Evolutionary conservation across 2,329 filamentous ascomycete species (phyloP), one percentile per base, ranked within the genome.

Genomic region (Monosporascus sp.): DNA sequence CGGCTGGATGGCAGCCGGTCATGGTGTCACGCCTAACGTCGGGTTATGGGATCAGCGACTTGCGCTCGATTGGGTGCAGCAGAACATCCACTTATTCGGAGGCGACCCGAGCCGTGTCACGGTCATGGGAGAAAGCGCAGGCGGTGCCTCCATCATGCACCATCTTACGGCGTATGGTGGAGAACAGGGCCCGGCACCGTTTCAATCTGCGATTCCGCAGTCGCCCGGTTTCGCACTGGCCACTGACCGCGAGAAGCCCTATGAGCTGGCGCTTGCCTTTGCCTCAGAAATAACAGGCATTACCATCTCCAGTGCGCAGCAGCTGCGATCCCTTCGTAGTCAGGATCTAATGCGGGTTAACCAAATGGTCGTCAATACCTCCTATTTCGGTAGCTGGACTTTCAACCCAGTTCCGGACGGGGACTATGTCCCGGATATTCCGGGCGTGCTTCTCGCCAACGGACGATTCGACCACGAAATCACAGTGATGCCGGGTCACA

Each of bases 61-160:
- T 17, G 75, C 72, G 0, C 60, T 81, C 3, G 62, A 73, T 57
- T 80, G 78, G 76, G 74, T 80, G 5, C 70, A 76, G 51, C 65
- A 66, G 17, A 63, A 81, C 57, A 79, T 81, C 52, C 52, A 63
- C 18, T 56, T 64, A 8, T 80, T 81, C 52, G 77, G 78, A 6
- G 77, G 78, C 8, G 47, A 47, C 14, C 27, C 56, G 2, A 22
- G 57, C 3, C 50, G 50, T 14, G 54, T 62, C 2, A 64, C 75
- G 0, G 73, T 78, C 41, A 74, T 72, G 69, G 78, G 79, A 1
- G 75, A 80, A 58, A 75, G 71, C 17, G 78, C 79, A 0, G 79
- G 79, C 3, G 79, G 69, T 1, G 74, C 77, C 5, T 69, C 66
- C 24, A 74, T 78, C 4, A 68, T 77, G n/a, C 71, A 75, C n/a